Evolutionary conservation across 1,139 yeast genomes (phyloP).

Genomic region (Pichia sp.): DNA sequence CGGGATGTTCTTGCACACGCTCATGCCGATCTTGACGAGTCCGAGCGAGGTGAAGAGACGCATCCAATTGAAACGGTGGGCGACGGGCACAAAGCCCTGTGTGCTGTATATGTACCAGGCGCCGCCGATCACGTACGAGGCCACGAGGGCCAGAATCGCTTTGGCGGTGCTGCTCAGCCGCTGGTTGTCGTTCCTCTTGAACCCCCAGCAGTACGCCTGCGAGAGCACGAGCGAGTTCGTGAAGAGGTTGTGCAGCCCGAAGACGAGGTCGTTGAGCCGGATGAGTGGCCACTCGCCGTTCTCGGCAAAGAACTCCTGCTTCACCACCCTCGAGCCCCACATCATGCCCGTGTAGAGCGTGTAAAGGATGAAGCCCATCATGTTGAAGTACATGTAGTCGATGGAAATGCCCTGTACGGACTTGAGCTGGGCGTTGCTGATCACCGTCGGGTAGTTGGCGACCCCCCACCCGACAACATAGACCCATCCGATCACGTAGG

Average conservation of each 20-base stretch:
- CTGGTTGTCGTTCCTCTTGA: slow-evolving; percentile 32
- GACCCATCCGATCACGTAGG: slow-evolving; percentile 26
- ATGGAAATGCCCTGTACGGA: slow-evolving; percentile 34
- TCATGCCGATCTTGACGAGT: slow-evolving; percentile 44
- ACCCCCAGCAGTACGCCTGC: slow-evolving; percentile 33
- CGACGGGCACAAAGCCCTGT: slow-evolving; percentile 15
- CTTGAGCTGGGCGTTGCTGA: slow-evolving; percentile 28
- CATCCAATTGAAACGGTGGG: slow-evolving; percentile 27
- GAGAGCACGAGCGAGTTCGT: slow-evolving; percentile 27
- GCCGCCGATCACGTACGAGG: slow-evolving; percentile 17
- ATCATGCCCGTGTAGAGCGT: slow-evolving; percentile 28
- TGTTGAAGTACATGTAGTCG: slow-evolving; percentile 33
- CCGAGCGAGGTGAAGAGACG: slow-evolving; percentile 36
- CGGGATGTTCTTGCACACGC: slow-evolving; percentile 49
- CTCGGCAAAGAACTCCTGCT: slow-evolving; percentile 28
- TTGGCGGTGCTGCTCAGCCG: slow-evolving; percentile 24
- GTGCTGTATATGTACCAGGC: slow-evolving; percentile 19
- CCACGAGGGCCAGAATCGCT: slow-evolving; percentile 19
- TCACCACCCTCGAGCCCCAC: slow-evolving; percentile 22
- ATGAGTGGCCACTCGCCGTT: slow-evolving; percentile 29
- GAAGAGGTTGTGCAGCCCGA: slow-evolving; percentile 29
- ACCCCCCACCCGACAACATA: slow-evolving; percentile 31
- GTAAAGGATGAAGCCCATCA: slow-evolving; percentile 31
- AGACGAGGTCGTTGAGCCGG: slow-evolving; percentile 30
- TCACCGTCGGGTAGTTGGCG: slow-evolving; percentile 31